Evolutionary conservation across 1,284 basidiomycete genomes (phyloP), one percentile per base, ranked within the genome.

Genomic region (Malassezia equina): DNA sequence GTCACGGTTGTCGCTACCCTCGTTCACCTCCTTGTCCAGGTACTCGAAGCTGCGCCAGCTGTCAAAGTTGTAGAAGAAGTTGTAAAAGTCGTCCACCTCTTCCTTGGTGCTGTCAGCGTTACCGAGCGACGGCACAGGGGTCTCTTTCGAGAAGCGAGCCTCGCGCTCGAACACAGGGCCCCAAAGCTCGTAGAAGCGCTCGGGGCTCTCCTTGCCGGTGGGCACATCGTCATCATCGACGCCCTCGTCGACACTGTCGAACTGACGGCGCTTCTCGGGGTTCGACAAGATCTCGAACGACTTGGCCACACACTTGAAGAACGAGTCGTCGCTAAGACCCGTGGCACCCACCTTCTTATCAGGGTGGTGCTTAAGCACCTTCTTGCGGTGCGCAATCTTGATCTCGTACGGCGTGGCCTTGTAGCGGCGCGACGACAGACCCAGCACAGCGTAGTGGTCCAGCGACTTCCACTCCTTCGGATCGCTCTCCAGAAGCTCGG

Each of bases 391-490:
- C 61, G 93, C 90, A 72, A 94, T 83, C 77, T 91, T 93, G 77
- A 98, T 98, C 75, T 98, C 93, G 59, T 85, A 89, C 33, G 84
- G 81, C 17, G 82, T 89, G 9, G 93, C 93, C 65, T 81, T 84
- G 81, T 87, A 90, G 58, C 93, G 82, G 55, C 95, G 80, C 70
- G 86, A 83, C 24, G 90, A 93, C 5, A 98, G 82, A 69, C 93
- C 93, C 50, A 96, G 84, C 31, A 96, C 88, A 55, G 87, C 88
- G 75, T 96, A 96, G 76, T 96, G 89, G 76, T 98, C 93, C 82
- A 96, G 94, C 82, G 90, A 89, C 88, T 98, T 98, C 93, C 93
- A 98, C 76, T 95, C 90, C 77, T 95, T 96, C 15, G 93, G 88
- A 79, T 98, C 94, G 17, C 84, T 79, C 28, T 79, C 76, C 43